A percentile compares a stretch with the other conserved stretches of the same genome.
Conservation (phyloP, 2,329 filamentous ascomycete genomes). For the Thielaviopsis cerberus region DNA sequence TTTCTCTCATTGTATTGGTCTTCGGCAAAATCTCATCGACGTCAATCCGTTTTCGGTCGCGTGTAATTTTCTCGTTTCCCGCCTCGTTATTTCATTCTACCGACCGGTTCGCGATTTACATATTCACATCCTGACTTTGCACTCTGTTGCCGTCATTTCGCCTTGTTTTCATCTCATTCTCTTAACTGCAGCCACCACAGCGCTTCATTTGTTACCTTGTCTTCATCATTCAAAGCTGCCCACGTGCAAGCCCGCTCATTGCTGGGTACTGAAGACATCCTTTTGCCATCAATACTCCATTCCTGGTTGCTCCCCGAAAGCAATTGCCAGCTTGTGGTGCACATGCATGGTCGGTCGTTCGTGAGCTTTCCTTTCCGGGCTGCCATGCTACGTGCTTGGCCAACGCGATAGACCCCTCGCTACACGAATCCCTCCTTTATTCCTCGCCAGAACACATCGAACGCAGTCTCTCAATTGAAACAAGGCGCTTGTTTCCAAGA, state of each 20-base stretch:
- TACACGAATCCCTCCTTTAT: neutral
- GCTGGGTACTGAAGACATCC: neutral
- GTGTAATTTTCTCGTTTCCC: neutral
- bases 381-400: conserved; percentile 5
- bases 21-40: neutral
- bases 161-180: neutral
- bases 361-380: conserved; percentile 2
- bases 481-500: neutral
- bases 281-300: neutral
- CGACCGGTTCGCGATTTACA: neutral
- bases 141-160: neutral
- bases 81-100: neutral
- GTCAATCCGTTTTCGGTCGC: neutral
- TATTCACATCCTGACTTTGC: neutral
- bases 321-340: neutral
- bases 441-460: neutral
- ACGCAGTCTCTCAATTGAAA: neutral
- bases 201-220: neutral
- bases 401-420: conserved; percentile 1
- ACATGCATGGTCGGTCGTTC: conserved; percentile 3
- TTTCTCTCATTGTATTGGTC: neutral
- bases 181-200: neutral
- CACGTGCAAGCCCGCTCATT: neutral
- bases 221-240: neutral
- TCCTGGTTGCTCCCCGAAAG: neutral